Conservation (phyloP, 2,329 filamentous ascomycete species). For the Metarhizium guizhouense region DNA sequence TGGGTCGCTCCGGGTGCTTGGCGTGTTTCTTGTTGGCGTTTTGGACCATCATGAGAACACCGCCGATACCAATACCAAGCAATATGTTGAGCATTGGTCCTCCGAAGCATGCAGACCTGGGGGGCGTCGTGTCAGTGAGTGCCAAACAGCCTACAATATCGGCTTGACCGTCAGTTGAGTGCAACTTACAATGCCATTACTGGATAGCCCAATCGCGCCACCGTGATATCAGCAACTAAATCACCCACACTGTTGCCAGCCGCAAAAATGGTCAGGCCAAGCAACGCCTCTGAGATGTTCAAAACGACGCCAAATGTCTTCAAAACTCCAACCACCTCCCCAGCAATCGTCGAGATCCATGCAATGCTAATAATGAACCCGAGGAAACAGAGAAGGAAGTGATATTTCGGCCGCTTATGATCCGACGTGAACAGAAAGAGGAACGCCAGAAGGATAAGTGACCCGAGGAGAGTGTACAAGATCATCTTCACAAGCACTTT, state of each 20-base stretch:
- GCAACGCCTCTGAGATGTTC: slow-evolving; percentile 86
- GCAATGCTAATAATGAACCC: slow-evolving; percentile 88
- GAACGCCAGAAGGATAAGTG: slow-evolving; percentile 55
- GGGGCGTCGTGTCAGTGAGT: background rate
- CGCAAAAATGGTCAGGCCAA: slow-evolving; percentile 92
- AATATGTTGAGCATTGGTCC: slow-evolving; percentile 97
- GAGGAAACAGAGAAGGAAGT: slow-evolving; percentile 73
- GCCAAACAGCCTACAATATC: background rate
- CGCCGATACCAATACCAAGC: slow-evolving; percentile 85
- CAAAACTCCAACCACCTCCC: slow-evolving; percentile 89
- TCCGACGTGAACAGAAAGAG: slow-evolving; percentile 63
- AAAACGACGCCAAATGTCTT: slow-evolving; percentile 89
- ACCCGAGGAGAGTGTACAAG: slow-evolving; percentile 58
- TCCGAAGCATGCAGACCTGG: slow-evolving; percentile 83
- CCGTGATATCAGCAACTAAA: slow-evolving; percentile 87
- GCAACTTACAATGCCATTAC: slow-evolving; percentile 74
- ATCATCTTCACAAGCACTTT: slow-evolving; percentile 46
- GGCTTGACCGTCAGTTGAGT: background rate
- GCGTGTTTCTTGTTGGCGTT: slow-evolving; percentile 55
- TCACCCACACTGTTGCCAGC: slow-evolving; percentile 94
- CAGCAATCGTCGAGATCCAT: slow-evolving; percentile 94
- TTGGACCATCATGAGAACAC: slow-evolving; percentile 75
- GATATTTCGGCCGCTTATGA: slow-evolving; percentile 59
- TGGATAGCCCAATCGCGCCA: slow-evolving; percentile 85
- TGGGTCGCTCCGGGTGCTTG: slow-evolving; percentile 56